Evolutionary conservation across 108 stramenopile species (phyloP), one percentile per base, ranked within the genome.

Genomic region (Phaeodactylum tricornutum): DNA sequence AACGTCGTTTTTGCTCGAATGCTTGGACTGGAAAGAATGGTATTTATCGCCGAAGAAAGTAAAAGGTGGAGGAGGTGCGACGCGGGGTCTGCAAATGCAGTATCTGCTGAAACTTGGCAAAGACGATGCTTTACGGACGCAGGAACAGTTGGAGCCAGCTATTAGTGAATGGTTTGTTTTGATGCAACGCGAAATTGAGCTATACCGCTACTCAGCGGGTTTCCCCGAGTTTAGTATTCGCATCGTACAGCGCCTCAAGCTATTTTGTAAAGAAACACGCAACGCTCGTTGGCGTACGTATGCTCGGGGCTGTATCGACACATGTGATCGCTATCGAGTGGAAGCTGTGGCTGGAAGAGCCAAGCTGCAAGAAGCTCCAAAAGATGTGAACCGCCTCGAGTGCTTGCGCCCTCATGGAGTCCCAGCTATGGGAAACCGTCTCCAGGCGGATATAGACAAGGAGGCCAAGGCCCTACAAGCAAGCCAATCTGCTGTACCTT

Each of bases 181-280:
- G 33, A 36, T 93, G 50, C 81, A 87, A 42, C 71, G 86, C 22
- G 91, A 93, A 45, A 48, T 86, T 2, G 91, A 93, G 50, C 53
- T 93, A 45, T 93, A 93, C 61, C 64, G 73, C 37, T 93, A 84
- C 54, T 86, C 86, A 16, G 75, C 79, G 14, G 91, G 81, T 14
- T 84, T 86, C 54, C 91, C 87, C 8, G 91, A 93, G 57, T 87
- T 84, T 49, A 66, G 79, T 16, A 69, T 81, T 32, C 55, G 74
- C 6, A 78, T 92, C 25, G 34, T 60, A 26, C 85, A 84, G 49
- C 58, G 77, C 21, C 61, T 91, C 35, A 62, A 75, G 19, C 83
- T 78, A 71, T 93, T 88, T 67, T 55, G 67, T 49, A 88, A 88
- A 39, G 77, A 83, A 50, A 80, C 81, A 0, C 50, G 63, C 43